A percentile compares a stretch with the other conserved stretches of the same genome.
These are phyloP conservation scores for Amborella trichopoda DNA, from an alignment of 164 flowering plant species.

Conservation along the genomic window DNA sequence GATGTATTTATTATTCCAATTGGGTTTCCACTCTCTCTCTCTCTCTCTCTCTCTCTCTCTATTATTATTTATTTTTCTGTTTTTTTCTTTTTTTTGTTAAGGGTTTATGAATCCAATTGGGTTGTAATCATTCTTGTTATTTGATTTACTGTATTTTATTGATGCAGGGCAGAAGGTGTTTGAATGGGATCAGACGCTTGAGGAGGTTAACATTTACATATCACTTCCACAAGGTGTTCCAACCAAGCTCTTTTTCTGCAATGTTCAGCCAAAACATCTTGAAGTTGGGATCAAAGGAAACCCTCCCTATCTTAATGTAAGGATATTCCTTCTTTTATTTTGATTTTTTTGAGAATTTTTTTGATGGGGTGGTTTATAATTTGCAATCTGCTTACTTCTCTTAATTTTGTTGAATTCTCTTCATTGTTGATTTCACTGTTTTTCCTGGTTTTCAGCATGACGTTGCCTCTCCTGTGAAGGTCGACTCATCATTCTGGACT, in stretches of 20 bases:
- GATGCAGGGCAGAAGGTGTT: conserved; percentile 69
- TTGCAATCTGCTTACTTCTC: not conserved
- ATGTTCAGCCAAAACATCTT: conserved; percentile 61
- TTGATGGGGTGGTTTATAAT: too few species aligned
- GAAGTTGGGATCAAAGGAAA: conserved; percentile 90
- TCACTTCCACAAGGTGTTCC: conserved; percentile 72
- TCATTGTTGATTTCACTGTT: conserved; percentile 1
- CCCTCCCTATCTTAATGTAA: conserved; percentile 75
- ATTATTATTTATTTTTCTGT: not conserved
- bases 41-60: conserved; percentile 6
- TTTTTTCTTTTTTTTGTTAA: not conserved
- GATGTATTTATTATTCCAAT: too few species aligned
- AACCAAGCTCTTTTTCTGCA: conserved; percentile 60
- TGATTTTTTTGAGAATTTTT: not conserved
- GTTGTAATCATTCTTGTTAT: not conserved
- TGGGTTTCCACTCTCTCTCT: not conserved
- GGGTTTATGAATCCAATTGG: too few species aligned
- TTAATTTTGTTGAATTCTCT: not conserved
- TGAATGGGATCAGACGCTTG: conserved; percentile 97
- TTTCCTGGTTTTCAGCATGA: conserved; percentile 54
- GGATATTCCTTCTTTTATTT: conserved; percentile 4
- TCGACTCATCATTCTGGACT: conserved; percentile 91
- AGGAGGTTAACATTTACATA: conserved; percentile 82
- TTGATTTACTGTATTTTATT: not conserved
- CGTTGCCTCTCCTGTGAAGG: conserved; percentile 57